Base-by-base conservation (phyloP, 257 asterid genomes). In the Solanum rostratum region DNA sequence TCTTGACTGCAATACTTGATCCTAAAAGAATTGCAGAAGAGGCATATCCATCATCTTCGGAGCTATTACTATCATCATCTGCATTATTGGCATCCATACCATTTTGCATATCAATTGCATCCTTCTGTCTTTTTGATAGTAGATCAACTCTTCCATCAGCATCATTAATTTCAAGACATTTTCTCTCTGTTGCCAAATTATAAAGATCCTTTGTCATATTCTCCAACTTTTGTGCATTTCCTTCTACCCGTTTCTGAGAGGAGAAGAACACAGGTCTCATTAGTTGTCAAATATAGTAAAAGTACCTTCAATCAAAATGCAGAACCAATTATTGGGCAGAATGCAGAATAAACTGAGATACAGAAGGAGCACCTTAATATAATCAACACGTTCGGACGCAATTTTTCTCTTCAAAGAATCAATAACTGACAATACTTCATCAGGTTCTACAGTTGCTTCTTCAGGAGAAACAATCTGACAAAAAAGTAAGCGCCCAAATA, bases 1-100 rank as follows among this genome's bases (percentile, higher is more conserved):
- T 97, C 92, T 95, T 97, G 83, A 94, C 98, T 78, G 94, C 98
- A 90, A 95, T 95, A 91, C 99, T 97, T 85, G 99, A 93, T 89
- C 99, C 99, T 79, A 95, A 87, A 84, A 97, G 99, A 88, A 97
- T 91, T 68, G 99, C 97, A 74, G 98, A 96, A 86, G 98, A 89
- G 79, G 97, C 95, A 74, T 93, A 92, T 83, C 94, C 99, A 91
- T 93, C 98, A 88, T 95, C 98, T 86, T 93, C 93, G 76, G 96
- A 89, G 88, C 93, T 92, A 86, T 90, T 89, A 83, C 95, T 92
- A 83, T 85, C 97, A 45, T 88, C 90, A 87, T 92, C 93, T 86
- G 91, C 96, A 85, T 89, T 87, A 86, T 91, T 87, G 62, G 92
- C 88, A 85, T 90, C 92, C 76, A 95, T 90, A 57, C 96, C 97